Evolutionary conservation across 345 rosid species (phyloP), one percentile per base, ranked within the genome.

Genomic region (Gossypioides kirkii): DNA sequence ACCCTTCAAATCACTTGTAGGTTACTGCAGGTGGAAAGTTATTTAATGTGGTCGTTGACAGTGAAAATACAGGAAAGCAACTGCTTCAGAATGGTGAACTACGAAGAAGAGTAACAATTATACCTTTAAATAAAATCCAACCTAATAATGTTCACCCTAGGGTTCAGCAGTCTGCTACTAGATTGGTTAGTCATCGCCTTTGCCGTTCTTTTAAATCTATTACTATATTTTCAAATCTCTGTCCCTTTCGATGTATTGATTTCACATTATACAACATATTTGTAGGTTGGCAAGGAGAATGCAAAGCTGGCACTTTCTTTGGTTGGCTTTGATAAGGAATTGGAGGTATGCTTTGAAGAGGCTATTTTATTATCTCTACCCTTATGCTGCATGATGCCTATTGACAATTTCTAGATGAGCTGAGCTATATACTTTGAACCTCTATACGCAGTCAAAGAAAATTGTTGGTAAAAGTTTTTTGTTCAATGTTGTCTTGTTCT

Each of bases 41-140:
- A 77, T 92, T 74, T 79, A 87, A 92, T 86, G 96, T 92, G 74
- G 93, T 92, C 73, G 97, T 95, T 63, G 99, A 95, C 86, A 81
- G 91, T 45, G 97, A 95, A 85, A 87, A 82, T 80, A 92, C 96
- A 10, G 99, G 97, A 68, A 95, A 95, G 67, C 94, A 87, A 78
- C 89, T 95, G 70, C 97, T 92, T 87, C 89, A 95, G 83, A 88
- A 92, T 74, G 98, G 99, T 71, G 90, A 88, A 69, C 98, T 95
- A 61, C 88, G 87, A 71, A 91, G 94, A 80, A 85, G 98, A 74
- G 97, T 92, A 56, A 95, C 99, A 76, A 89, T 92, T 76, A 91
- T 94, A 65, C 98, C 98, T 75, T 79, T 88, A 76, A 95, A 90
- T 79, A 92, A 95, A 91, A 92, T 95, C 72, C 97, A 91, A 23